A percentile compares a stretch with the other conserved stretches of the same genome.
Conservation (phyloP, 495 filamentous ascomycete species). For the Xylaria flabelliformis region DNA sequence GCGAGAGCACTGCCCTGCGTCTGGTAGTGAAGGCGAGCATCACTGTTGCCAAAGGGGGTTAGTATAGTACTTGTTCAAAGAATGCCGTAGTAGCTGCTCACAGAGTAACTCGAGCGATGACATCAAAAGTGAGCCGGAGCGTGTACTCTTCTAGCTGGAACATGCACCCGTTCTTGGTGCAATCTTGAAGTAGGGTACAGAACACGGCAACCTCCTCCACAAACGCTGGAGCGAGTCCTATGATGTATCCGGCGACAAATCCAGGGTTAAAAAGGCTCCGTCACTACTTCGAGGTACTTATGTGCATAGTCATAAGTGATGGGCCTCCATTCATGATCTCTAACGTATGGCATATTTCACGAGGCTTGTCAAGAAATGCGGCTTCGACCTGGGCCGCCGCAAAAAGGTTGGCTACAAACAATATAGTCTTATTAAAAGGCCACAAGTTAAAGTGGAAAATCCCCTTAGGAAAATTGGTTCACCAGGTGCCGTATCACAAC, state of each 20-base stretch:
- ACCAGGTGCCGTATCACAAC: constrained; percentile 27
- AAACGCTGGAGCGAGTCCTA: constrained; percentile 40
- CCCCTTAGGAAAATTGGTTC: constrained; percentile 29
- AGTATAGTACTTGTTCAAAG: not conserved
- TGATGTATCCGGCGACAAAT: constrained; percentile 41
- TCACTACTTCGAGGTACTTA: constrained; percentile 39
- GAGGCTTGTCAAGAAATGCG: constrained; percentile 27
- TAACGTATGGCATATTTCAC: constrained; percentile 24
- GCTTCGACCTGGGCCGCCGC: constrained; percentile 34
- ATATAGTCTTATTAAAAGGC: constrained; percentile 37
- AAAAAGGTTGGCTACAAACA: constrained; percentile 34
- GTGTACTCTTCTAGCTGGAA: constrained; percentile 69
- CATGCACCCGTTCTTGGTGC: constrained; percentile 32
- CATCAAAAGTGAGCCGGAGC: constrained; percentile 71
- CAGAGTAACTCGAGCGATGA: constrained; percentile 47
- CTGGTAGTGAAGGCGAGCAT: constrained; percentile 35
- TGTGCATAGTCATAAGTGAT: constrained; percentile 35
- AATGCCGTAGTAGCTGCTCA: constrained; percentile 20
- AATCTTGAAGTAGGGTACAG: constrained; percentile 29
- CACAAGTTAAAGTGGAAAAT: constrained; percentile 45
- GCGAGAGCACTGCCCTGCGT: constrained; percentile 35
- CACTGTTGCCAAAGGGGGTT: constrained; percentile 5
- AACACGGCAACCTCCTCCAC: constrained; percentile 39
- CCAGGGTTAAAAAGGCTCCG: constrained; percentile 45
- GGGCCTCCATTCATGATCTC: constrained; percentile 33